phyloP scores from a whole-genome alignment of 352 stramenopile species.

The Plasmopara halstedii region DNA sequence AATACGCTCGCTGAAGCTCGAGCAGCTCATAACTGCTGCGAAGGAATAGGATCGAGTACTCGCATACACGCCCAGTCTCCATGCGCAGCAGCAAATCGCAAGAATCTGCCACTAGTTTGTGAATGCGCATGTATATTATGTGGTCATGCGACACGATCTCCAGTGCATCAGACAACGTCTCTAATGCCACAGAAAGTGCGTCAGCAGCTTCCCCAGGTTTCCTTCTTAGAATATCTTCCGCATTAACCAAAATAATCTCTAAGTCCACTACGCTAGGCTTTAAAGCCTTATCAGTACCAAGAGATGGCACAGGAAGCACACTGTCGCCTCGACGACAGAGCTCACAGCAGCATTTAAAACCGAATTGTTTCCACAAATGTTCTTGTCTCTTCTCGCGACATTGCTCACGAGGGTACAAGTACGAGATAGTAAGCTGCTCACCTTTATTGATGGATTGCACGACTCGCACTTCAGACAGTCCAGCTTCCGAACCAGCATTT shows the following conservation, averaged over 20 bases:
- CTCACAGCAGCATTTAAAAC: constrained; percentile 75
- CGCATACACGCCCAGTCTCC: constrained; percentile 52
- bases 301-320: constrained; percentile 32
- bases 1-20: constrained; percentile 73
- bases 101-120: constrained; percentile 86
- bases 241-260: constrained; percentile 49
- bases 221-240: constrained; percentile 57
- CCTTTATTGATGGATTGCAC: constrained; percentile 76
- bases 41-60: constrained; percentile 84
- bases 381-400: constrained; percentile 68
- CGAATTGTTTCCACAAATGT: constrained; percentile 88
- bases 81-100: constrained; percentile 78
- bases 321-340: constrained; percentile 70
- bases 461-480: constrained; percentile 89
- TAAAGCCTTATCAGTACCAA: constrained; percentile 4
- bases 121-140: constrained; percentile 85
- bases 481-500: constrained; percentile 20
- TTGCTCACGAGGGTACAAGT: constrained; percentile 87
- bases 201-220: constrained; percentile 29
- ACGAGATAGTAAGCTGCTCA: constrained; percentile 90
- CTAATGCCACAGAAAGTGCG: constrained; percentile 63
- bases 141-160: constrained; percentile 82
- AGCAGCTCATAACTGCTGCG: constrained; percentile 82
- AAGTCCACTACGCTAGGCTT: constrained; percentile 44
- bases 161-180: constrained; percentile 72